Base-by-base conservation (phyloP, 768 basidiomycete species). In the Candolleomyces efflorescens region DNA sequence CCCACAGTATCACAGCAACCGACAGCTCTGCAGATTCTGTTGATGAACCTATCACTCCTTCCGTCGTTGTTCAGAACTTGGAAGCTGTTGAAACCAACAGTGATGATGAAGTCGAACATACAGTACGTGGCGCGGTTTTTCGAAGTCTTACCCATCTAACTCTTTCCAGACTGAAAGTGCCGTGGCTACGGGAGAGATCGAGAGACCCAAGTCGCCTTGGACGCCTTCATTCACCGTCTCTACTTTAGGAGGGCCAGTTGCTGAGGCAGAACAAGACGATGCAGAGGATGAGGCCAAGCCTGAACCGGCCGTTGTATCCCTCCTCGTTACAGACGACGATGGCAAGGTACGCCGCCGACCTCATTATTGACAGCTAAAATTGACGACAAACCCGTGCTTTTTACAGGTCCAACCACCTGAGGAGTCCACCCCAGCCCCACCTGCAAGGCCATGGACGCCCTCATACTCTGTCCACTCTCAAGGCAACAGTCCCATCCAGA, bases 211-310 rank as follows among this genome's bases (percentile, higher is more conserved):
- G 60, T 80, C 79, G 15, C 79, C 80, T 26, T 82, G 77, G 78
- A 77, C 75, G 13, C 76, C 80, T 6, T 81, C 82, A 2, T 84
- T 81, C 73, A 77, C 76, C 57, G 81, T 82, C 22, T 78, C 71
- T 12, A 75, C 79, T 24, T 61, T 70, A 45, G 69, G 71, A 38
- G 62, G 63, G 51, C 74, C 74, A 38, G 56, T 60, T 22, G 60
- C 63, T 13, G 59, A 61, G n/a, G 68, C 67, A 17, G 63, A 67
- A 53, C 61, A 62, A 7, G 24, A 51, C 44, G 58, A 27, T 2
- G n/a, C 56, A 5, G 55, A 56, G 18, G 50, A 51, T 43, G 41
- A 43, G 17, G 5, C 18, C 41, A 20, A 43, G 32, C 41, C 54
- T 13, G 37, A 49, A 43, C 53, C n/a, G 55, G 50, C 27, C 13